These are phyloP conservation scores for Apophysomyces ossiformis DNA, from an alignment of 371 early-diverging fungal species.

Conservation along the genomic window DNA sequence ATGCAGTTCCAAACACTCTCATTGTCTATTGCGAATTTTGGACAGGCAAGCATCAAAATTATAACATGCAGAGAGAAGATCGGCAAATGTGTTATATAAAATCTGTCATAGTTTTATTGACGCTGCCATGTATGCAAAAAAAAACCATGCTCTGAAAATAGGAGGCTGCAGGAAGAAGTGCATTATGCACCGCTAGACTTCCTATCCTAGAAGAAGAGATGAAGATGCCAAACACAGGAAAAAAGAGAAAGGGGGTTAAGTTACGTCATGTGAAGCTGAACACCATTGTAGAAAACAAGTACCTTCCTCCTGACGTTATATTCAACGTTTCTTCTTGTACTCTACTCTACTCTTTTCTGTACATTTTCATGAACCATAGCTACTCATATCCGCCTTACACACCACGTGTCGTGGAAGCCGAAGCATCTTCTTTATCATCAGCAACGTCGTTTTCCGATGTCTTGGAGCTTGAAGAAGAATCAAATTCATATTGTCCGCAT, in stretches of 20 bases:
- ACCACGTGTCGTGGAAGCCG: not conserved
- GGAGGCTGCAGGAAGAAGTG: conserved; percentile 7
- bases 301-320: not conserved
- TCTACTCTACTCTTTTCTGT: not conserved
- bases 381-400: not conserved
- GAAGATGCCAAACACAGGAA: conserved; percentile 3
- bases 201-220: not conserved
- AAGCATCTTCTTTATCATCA: not conserved
- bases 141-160: conserved; percentile 5
- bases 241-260: not conserved
- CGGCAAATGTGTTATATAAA: not conserved
- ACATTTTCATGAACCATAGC: not conserved
- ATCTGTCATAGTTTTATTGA: conserved; percentile 7
- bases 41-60: not conserved
- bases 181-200: not conserved
- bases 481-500: not conserved
- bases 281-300: conserved; percentile 4
- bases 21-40: not conserved
- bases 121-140: conserved; percentile 8
- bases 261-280: conserved; percentile 1
- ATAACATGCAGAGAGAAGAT: not conserved
- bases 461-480: not conserved
- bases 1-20: not conserved
- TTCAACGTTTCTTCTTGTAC: conserved; percentile 1
- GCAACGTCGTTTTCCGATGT: not conserved